phyloP scores from a whole-genome alignment of 306 rosid genomes.

The Castanopsis chinensis region DNA sequence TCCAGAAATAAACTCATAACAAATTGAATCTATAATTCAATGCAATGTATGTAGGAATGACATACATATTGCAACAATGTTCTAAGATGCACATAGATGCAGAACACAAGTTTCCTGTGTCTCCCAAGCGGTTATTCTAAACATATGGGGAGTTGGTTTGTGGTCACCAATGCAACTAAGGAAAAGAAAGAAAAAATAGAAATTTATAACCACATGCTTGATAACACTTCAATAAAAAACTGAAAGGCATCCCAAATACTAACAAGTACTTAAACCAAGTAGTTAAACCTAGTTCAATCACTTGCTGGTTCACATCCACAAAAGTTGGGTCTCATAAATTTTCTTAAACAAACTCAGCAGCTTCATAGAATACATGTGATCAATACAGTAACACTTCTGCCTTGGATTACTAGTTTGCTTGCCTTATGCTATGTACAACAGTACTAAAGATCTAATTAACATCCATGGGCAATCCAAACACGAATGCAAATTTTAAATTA shows the following conservation, averaged over 20 bases:
- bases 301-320: not conserved
- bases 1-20: constrained; percentile 8
- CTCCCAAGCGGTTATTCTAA: not conserved
- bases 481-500: too few species aligned
- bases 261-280: not conserved
- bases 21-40: constrained; percentile 1
- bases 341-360: too few species aligned
- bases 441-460: not conserved
- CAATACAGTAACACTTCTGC: too few species aligned
- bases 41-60: not conserved
- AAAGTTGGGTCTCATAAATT: not conserved
- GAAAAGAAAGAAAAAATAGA: not conserved
- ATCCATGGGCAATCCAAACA: too few species aligned
- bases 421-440: too few species aligned
- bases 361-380: too few species aligned
- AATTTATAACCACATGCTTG: not conserved
- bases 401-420: too few species aligned
- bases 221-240: not conserved
- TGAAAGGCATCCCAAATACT: not conserved
- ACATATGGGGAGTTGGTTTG: not conserved
- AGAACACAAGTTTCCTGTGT: not conserved
- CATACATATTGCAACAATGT: not conserved
- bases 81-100: not conserved
- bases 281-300: not conserved
- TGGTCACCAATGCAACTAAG: not conserved